Conservation (phyloP, 768 basidiomycete species). For the Royoungia palumana region DNA sequence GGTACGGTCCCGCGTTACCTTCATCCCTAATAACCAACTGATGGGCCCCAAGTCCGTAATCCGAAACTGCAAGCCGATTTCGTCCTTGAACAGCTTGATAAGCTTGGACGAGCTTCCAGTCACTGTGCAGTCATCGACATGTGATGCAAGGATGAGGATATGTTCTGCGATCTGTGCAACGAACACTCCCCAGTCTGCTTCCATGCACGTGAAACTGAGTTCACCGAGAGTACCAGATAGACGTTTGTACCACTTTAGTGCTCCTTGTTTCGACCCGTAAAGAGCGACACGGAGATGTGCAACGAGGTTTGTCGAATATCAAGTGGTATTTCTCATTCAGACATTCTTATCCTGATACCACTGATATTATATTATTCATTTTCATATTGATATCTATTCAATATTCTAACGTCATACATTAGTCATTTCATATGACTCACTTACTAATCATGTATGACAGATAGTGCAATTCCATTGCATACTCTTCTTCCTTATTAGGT, state of each 20-base stretch:
- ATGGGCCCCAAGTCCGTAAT: slow-evolving; percentile 4
- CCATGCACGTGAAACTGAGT: background rate
- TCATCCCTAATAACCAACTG: slow-evolving; percentile 11
- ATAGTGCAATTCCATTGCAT: too few species aligned
- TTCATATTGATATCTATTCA: too few species aligned
- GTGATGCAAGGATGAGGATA: background rate
- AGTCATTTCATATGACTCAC: too few species aligned
- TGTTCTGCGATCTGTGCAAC: background rate
- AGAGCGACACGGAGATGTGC: slow-evolving; percentile 1
- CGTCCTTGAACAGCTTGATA: background rate
- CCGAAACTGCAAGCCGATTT: background rate
- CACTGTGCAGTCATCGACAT: slow-evolving; percentile 7
- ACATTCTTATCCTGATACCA: too few species aligned
- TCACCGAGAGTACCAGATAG: background rate
- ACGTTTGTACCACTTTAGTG: slow-evolving; percentile 7
- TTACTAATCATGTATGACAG: too few species aligned
- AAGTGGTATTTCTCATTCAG: too few species aligned
- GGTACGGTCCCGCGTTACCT: background rate
- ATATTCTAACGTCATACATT: too few species aligned
- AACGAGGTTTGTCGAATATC: too few species aligned
- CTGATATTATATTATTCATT: too few species aligned
- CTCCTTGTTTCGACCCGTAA: slow-evolving; percentile 8
- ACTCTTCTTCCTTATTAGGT: too few species aligned
- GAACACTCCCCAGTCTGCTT: slow-evolving; percentile 8
- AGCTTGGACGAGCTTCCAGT: background rate